Percentiles rank a stretch among this genome's conserved stretches.
Conservation (phyloP, 176 grass and related monocot genomes). For the Oryza glumipatula region DNA sequence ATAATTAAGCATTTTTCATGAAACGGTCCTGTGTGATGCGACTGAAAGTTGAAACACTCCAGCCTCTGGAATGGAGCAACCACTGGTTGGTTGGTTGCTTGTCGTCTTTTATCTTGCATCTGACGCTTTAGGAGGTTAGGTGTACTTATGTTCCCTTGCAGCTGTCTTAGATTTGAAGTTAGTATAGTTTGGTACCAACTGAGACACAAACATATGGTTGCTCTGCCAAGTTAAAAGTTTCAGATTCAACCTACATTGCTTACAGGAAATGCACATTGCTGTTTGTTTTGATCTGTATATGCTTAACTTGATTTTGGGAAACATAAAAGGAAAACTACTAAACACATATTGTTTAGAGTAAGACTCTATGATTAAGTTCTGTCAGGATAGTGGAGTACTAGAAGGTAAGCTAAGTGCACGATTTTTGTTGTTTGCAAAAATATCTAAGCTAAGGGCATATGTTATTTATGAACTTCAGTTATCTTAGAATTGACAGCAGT, state of each 20-base stretch:
- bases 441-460: background rate
- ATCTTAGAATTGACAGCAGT: background rate
- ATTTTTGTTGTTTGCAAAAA: background rate
- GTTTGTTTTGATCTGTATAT: background rate
- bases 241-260: background rate
- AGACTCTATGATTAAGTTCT: background rate
- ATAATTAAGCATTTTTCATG: background rate
- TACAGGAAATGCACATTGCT: background rate
- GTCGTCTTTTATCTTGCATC: background rate
- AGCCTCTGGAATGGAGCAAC: background rate
- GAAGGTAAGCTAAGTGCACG: background rate
- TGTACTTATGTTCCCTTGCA: background rate
- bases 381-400: background rate
- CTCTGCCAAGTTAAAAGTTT: background rate
- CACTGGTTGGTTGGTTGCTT: conserved; percentile 26
- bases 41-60: background rate
- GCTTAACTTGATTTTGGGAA: background rate
- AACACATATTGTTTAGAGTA: background rate
- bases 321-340: background rate
- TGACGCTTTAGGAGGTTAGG: conserved; percentile 9
- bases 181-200: conserved; percentile 1
- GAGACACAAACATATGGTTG: background rate
- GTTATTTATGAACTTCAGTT: background rate
- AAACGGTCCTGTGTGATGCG: conserved; percentile 7
- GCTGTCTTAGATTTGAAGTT: conserved; percentile 31